phyloP scores from a whole-genome alignment of 2,329 filamentous ascomycete genomes.

The Nakataea oryzae region DNA sequence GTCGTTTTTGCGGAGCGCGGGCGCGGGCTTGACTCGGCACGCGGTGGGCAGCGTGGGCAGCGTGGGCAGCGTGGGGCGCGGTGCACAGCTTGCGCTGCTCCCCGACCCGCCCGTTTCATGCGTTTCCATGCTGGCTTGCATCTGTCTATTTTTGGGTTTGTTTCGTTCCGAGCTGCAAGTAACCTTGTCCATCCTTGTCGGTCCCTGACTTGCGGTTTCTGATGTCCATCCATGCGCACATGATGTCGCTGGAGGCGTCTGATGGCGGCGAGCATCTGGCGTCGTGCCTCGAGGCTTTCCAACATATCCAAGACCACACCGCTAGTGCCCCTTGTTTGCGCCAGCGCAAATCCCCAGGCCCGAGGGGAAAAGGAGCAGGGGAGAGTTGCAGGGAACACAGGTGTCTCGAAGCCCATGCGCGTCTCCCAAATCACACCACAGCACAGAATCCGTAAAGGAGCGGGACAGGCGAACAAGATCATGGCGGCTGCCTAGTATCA shows the following conservation, averaged over 20 bases:
- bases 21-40: no score
- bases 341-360: neutral
- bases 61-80: neutral
- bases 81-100: neutral
- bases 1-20: neutral
- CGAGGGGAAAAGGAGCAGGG: neutral
- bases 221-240: no score
- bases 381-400: neutral
- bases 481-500: neutral
- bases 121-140: neutral
- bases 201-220: no score
- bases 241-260: no score
- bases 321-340: neutral
- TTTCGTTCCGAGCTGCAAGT: no score
- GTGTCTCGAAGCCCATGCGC: neutral
- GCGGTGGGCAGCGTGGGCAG: neutral
- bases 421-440: neutral
- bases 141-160: neutral
- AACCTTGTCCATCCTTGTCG: no score
- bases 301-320: no score
- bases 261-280: no score
- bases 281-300: no score
- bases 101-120: neutral
- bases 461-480: neutral
- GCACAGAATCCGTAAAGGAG: neutral